A percentile compares a stretch with the other conserved stretches of the same genome.
Evolutionary conservation across 345 rosid genomes (phyloP).

Genomic region (Laguncularia racemosa): DNA sequence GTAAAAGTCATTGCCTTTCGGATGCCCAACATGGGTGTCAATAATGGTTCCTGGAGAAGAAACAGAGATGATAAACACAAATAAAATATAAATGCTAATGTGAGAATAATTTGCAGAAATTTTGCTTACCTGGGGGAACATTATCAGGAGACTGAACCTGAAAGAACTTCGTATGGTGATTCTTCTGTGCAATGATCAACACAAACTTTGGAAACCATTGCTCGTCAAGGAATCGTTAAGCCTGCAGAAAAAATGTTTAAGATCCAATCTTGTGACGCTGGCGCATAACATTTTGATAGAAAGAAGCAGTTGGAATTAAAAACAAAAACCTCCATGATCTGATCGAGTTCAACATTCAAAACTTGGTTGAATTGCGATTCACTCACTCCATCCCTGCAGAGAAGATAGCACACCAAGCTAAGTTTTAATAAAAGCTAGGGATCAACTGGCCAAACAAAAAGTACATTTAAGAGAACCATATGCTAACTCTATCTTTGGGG

Average conservation of each 20-base stretch:
- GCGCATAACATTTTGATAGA: background rate
- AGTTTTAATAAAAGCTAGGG: background rate
- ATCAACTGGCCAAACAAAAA: background rate
- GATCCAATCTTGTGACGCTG: background rate
- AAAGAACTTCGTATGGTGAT: slow-evolving; percentile 30
- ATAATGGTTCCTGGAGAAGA: slow-evolving; percentile 29
- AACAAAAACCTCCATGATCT: slow-evolving; percentile 60
- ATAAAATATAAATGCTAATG: no score
- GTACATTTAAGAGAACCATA: no score
- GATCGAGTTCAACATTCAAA: slow-evolving; percentile 71
- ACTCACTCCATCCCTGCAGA: slow-evolving; percentile 86
- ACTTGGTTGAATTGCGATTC: slow-evolving; percentile 91
- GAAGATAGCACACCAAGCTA: background rate
- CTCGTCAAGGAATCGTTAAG: slow-evolving; percentile 23
- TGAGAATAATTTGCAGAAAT: background rate
- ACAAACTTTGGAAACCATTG: slow-evolving; percentile 19
- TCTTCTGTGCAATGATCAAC: slow-evolving; percentile 28
- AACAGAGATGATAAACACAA: background rate
- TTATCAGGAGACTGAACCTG: slow-evolving; percentile 17
- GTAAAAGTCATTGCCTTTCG: slow-evolving; percentile 31
- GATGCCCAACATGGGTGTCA: slow-evolving; percentile 33
- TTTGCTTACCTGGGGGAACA: slow-evolving; percentile 29
- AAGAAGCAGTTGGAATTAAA: slow-evolving; percentile 9
- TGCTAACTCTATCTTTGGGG: no score
- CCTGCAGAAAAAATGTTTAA: slow-evolving; percentile 11